A percentile compares a stretch with the other conserved stretches of the same genome.
phyloP scores from a whole-genome alignment of 2,329 filamentous ascomycete species.

The Pseudonectria foliicola region DNA sequence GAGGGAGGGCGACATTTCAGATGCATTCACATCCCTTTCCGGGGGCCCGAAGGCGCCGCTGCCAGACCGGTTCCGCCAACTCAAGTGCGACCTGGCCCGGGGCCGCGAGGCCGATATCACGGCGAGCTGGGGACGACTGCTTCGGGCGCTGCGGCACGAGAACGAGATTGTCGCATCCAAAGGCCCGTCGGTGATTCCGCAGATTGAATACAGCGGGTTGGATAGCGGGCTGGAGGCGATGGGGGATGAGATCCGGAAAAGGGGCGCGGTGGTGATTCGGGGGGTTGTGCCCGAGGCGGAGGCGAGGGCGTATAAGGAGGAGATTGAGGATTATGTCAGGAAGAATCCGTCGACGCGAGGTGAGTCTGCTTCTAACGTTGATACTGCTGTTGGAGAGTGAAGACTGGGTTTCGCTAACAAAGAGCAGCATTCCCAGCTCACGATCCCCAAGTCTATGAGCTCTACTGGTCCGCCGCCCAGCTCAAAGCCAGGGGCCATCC shows the following conservation, averaged over 20 bases:
- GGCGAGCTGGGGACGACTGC: conserved; percentile 41
- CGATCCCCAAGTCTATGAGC: conserved; percentile 64
- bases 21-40: conserved; percentile 53
- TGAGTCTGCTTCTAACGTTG: conserved; percentile 15
- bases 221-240: conserved; percentile 29
- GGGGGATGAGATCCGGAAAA: conserved; percentile 47
- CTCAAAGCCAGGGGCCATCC: conserved; percentile 60
- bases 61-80: conserved; percentile 46
- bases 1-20: conserved; percentile 55
- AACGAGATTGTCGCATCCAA: conserved; percentile 38
- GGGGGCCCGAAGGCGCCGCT: conserved; percentile 38
- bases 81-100: conserved; percentile 46
- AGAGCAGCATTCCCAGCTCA: conserved; percentile 56
- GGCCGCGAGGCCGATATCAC: conserved; percentile 42
- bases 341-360: conserved; percentile 55
- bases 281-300: conserved; percentile 57
- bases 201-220: conserved; percentile 41
- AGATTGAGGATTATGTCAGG: conserved; percentile 57
- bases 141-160: conserved; percentile 38
- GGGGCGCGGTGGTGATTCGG: conserved; percentile 57
- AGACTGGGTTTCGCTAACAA: not conserved
- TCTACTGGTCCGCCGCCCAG: conserved; percentile 69
- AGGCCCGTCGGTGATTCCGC: conserved; percentile 45
- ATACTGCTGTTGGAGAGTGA: too few species aligned
- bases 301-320: conserved; percentile 57